A percentile compares a stretch with the other conserved stretches of the same genome.
Conservation (phyloP, 176 grass and related monocot genomes). For the Oropetium thomaeum region DNA sequence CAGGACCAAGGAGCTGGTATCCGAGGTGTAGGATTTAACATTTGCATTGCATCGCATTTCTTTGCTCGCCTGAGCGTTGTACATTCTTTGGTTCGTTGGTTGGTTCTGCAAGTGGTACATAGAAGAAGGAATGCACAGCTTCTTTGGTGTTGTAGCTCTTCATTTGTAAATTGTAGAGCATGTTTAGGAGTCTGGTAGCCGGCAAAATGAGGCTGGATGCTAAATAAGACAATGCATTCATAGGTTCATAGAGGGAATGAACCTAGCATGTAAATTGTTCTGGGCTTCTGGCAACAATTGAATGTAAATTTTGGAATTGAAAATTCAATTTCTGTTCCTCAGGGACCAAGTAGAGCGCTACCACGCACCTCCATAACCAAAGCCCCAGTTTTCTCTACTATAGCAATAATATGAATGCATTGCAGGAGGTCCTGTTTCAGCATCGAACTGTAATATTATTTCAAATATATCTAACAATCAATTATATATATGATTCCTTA, state of each 20-base stretch:
- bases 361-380: too few relatives aligned
- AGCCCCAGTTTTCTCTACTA: too few relatives aligned
- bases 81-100: slow-evolving; percentile 50
- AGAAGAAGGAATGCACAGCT: slow-evolving; percentile 12
- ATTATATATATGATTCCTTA: slow-evolving; percentile 23
- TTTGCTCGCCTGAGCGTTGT: slow-evolving; percentile 19
- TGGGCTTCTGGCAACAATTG: slow-evolving; percentile 2
- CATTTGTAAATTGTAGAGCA: slow-evolving; percentile 40
- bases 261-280: slow-evolving; percentile 28
- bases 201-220: slow-evolving; percentile 22
- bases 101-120: slow-evolving; percentile 25
- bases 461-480: background rate
- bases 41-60: background rate
- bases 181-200: slow-evolving; percentile 18
- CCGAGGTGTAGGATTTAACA: slow-evolving; percentile 39
- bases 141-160: slow-evolving; percentile 35
- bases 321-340: background rate
- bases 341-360: too few relatives aligned
- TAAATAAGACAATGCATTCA: slow-evolving; percentile 34
- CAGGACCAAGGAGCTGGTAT: slow-evolving; percentile 54
- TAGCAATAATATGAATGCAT: background rate
- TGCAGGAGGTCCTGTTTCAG: background rate
- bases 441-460: background rate
- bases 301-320: background rate
- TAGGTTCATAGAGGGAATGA: slow-evolving; percentile 25